These are phyloP conservation scores for Fusarium papillatum DNA, from an alignment of 2,329 filamentous ascomycete species.

Conservation along the genomic window DNA sequence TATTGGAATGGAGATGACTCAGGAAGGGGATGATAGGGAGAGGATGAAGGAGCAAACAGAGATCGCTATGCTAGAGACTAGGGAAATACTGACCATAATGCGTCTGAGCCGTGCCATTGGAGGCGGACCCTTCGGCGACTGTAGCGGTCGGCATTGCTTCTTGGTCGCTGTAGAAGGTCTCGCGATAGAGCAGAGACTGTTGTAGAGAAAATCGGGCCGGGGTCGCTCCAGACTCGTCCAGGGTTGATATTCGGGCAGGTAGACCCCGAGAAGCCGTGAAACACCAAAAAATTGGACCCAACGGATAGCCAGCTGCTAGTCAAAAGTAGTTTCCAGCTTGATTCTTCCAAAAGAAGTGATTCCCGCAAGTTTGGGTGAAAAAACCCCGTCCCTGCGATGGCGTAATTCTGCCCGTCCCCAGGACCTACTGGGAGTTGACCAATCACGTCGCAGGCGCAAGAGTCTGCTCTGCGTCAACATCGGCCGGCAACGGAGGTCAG, in stretches of 20 bases:
- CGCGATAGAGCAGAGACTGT: constrained; percentile 17
- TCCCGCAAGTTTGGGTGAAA: constrained; percentile 30
- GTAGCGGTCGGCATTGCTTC: constrained; percentile 29
- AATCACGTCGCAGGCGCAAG: constrained; percentile 33
- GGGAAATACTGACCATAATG: constrained; percentile 49
- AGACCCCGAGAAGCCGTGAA: constrained; percentile 13
- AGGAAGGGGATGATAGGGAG: not conserved
- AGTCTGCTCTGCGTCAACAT: constrained; percentile 13
- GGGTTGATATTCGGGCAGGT: constrained; percentile 25
- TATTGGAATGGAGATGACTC: not conserved
- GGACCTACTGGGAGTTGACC: constrained; percentile 39
- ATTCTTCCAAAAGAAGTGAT: constrained; percentile 34
- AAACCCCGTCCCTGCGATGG: constrained; percentile 43
- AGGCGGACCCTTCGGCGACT: constrained; percentile 41
- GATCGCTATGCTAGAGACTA: not conserved
- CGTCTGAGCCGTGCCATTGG: constrained; percentile 33
- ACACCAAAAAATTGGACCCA: constrained; percentile 30
- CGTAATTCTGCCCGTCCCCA: constrained; percentile 44
- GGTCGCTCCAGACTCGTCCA: constrained; percentile 12
- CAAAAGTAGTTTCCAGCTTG: constrained; percentile 20
- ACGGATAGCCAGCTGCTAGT: constrained; percentile 21
- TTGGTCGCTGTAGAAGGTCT: constrained; percentile 5
- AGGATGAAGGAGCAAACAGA: not conserved
- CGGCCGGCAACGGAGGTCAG: constrained; percentile 38
- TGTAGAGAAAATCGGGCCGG: constrained; percentile 27